Evolutionary conservation across 2,329 filamentous ascomycete species (phyloP).

Genomic region (Phyllosticta citribraziliensis): DNA sequence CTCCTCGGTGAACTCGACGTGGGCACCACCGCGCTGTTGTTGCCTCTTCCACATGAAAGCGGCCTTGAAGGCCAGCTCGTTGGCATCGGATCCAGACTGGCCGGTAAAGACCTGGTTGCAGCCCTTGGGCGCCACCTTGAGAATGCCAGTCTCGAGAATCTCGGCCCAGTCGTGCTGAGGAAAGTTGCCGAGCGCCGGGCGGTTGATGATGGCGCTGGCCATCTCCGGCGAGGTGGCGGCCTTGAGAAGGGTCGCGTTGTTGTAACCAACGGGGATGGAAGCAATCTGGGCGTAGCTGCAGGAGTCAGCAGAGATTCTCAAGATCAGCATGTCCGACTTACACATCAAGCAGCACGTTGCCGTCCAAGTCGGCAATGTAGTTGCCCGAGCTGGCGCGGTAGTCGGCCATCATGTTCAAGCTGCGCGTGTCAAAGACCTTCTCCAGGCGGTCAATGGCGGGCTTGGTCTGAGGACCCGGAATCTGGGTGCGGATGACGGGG

Average conservation of each 20-base stretch:
- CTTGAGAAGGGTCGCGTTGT: slow-evolving; percentile 66
- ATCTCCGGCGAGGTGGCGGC: slow-evolving; percentile 69
- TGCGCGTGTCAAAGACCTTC: slow-evolving; percentile 75
- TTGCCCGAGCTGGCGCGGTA: slow-evolving; percentile 49
- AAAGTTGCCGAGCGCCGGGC: slow-evolving; percentile 84
- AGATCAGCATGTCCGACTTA: slow-evolving; percentile 30
- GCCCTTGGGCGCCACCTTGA: slow-evolving; percentile 74
- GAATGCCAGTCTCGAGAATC: slow-evolving; percentile 68
- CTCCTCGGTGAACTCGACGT: slow-evolving; percentile 68
- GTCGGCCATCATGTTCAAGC: slow-evolving; percentile 53
- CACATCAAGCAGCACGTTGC: slow-evolving; percentile 64
- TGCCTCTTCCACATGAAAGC: slow-evolving; percentile 89
- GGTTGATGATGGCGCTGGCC: slow-evolving; percentile 72
- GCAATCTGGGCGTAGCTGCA: slow-evolving; percentile 78
- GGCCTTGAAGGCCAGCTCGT: slow-evolving; percentile 90
- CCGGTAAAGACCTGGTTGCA: slow-evolving; percentile 85
- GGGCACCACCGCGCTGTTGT: slow-evolving; percentile 65
- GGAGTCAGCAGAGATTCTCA: background rate
- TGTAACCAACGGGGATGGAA: slow-evolving; percentile 86
- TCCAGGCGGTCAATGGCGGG: slow-evolving; percentile 60
- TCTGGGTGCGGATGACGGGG: slow-evolving; percentile 47
- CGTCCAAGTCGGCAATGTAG: slow-evolving; percentile 66
- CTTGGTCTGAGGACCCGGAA: slow-evolving; percentile 69
- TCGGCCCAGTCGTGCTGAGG: slow-evolving; percentile 75
- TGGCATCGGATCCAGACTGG: slow-evolving; percentile 82